phyloP scores from a whole-genome alignment of 1,284 basidiomycete species.

The Peniophora sp. region DNA sequence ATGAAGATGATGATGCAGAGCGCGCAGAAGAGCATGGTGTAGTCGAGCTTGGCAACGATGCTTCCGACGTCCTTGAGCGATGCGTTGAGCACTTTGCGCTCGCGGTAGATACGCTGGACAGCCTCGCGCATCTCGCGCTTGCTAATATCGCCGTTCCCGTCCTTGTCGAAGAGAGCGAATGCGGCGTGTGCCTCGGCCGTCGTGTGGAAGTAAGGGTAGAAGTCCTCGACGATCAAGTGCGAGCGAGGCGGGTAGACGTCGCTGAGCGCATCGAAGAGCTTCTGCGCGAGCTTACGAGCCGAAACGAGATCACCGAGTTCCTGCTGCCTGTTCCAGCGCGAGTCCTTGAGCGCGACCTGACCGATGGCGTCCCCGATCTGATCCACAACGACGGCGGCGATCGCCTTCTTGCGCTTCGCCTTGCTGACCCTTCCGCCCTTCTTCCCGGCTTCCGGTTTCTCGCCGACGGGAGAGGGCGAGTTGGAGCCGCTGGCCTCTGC shows the following conservation, averaged over 20 bases:
- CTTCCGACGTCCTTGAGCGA: constrained; percentile 70
- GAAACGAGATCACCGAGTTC: constrained; percentile 55
- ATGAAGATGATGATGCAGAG: constrained; percentile 62
- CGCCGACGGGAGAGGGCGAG: constrained; percentile 3
- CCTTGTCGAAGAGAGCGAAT: constrained; percentile 75
- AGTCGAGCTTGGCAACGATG: constrained; percentile 71
- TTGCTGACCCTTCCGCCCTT: constrained; percentile 23
- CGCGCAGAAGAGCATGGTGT: constrained; percentile 56
- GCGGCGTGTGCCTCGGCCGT: constrained; percentile 67
- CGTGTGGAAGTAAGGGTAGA: constrained; percentile 70
- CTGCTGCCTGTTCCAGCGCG: constrained; percentile 48
- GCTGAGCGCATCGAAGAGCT: constrained; percentile 64
- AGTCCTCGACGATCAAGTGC: constrained; percentile 64
- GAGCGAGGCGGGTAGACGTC: constrained; percentile 49
- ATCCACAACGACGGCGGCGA: constrained; percentile 62
- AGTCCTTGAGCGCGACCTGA: constrained; percentile 64
- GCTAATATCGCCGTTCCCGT: constrained; percentile 76
- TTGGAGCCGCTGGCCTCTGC: constrained; percentile 2
- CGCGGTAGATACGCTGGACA: constrained; percentile 75
- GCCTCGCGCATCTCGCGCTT: constrained; percentile 81
- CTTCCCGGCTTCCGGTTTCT: constrained; percentile 11
- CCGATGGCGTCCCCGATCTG: constrained; percentile 63
- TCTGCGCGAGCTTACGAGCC: constrained; percentile 65
- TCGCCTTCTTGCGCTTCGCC: constrained; percentile 40
- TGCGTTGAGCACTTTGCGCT: constrained; percentile 66